These are phyloP conservation scores for Ampelocalamus luodianensis DNA, from an alignment of 176 grass and related monocot species.

Conservation along the genomic window DNA sequence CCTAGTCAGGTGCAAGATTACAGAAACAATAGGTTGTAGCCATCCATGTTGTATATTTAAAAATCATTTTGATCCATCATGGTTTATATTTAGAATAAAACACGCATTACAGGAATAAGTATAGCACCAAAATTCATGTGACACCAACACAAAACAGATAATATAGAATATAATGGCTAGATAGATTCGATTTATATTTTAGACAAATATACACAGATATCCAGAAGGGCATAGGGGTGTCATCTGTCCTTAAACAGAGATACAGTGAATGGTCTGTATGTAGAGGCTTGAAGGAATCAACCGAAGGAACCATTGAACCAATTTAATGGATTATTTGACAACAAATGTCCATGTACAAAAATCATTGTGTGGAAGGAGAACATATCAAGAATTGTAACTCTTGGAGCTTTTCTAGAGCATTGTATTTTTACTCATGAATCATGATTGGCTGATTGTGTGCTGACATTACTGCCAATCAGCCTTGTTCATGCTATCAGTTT, in stretches of 20 bases:
- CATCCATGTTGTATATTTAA: neutral
- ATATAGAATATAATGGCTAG: constrained; percentile 13
- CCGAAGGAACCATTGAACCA: constrained; percentile 14
- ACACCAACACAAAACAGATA: constrained; percentile 27
- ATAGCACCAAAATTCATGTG: constrained; percentile 26
- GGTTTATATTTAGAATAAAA: neutral
- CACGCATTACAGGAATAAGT: neutral
- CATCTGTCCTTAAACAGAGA: constrained; percentile 43
- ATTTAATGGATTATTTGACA: constrained; percentile 24
- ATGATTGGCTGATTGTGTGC: constrained; percentile 8
- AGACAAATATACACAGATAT: constrained; percentile 36
- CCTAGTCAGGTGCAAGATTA: neutral
- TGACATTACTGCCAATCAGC: constrained; percentile 18
- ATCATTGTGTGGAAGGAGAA: neutral
- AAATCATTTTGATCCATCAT: constrained; percentile 27
- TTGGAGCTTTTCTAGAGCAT: constrained; percentile 17
- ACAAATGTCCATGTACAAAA: neutral
- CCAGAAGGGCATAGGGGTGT: constrained; percentile 33
- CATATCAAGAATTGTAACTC: neutral
- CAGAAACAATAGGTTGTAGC: neutral
- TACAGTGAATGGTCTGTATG: constrained; percentile 17
- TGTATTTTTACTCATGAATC: neutral
- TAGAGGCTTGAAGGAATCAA: constrained; percentile 22
- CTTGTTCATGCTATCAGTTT: constrained; percentile 15
- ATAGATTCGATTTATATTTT: constrained; percentile 22